Evolutionary conservation across 2,329 filamentous ascomycete genomes (phyloP).

Genomic region (Trichocomaceae sp.): DNA sequence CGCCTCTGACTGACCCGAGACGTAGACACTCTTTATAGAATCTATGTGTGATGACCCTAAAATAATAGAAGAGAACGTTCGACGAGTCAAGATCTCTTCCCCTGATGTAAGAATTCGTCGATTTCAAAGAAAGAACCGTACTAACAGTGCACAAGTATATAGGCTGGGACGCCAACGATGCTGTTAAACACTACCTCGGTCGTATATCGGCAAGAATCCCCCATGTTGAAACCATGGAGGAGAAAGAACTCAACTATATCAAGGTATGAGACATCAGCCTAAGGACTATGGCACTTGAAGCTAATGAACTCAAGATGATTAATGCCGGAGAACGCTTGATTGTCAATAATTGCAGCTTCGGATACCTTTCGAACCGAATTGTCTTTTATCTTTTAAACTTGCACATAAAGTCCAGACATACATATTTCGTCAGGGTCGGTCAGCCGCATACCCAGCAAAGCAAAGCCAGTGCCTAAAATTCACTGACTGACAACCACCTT

Average conservation of each 20-base stretch:
- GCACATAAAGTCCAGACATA: slow-evolving; percentile 90
- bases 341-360: slow-evolving; percentile 95
- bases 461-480: no score
- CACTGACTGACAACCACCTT: slow-evolving; percentile 14
- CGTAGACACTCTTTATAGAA: slow-evolving; percentile 91
- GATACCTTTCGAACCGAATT: slow-evolving; percentile 92
- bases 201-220: slow-evolving; percentile 91
- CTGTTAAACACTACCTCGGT: slow-evolving; percentile 81
- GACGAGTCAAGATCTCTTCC: slow-evolving; percentile 95
- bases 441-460: background rate
- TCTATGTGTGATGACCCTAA: slow-evolving; percentile 88
- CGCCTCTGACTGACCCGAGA: background rate
- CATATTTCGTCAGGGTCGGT: slow-evolving; percentile 73
- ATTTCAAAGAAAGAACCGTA: slow-evolving; percentile 8
- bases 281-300: background rate
- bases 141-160: slow-evolving; percentile 55
- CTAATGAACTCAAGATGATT: slow-evolving; percentile 60
- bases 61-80: slow-evolving; percentile 93
- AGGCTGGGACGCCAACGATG: slow-evolving; percentile 86
- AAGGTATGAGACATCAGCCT: slow-evolving; percentile 46
- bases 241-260: slow-evolving; percentile 90
- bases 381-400: slow-evolving; percentile 97
- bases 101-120: slow-evolving; percentile 63
- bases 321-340: slow-evolving; percentile 89
- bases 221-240: slow-evolving; percentile 93